Conservation (phyloP, 352 stramenopile genomes). For the Pythium vanterpoolii region DNA sequence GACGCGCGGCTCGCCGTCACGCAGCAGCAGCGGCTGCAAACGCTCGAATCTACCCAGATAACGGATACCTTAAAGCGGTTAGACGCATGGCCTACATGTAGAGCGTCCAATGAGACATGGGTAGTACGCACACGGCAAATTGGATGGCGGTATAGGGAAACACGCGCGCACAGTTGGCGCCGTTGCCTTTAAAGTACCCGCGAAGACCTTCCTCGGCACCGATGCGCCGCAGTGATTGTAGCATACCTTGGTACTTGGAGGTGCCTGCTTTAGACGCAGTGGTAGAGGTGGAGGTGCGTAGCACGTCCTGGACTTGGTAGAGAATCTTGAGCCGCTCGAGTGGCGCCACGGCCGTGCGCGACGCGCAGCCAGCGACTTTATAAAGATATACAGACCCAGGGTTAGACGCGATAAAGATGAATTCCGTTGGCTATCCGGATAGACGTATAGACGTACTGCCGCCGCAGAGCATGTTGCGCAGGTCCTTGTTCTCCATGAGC, state of each 20-base stretch:
- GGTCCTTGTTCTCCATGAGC: conserved; percentile 40
- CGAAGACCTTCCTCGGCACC: conserved; percentile 51
- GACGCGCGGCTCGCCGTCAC: conserved; percentile 35
- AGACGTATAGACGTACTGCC: conserved; percentile 61
- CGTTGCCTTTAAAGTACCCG: conserved; percentile 78
- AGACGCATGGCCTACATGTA: neutral
- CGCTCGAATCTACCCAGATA: conserved; percentile 41
- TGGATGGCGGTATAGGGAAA: conserved; percentile 80
- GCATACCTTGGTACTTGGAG: conserved; percentile 55
- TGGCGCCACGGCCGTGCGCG: conserved; percentile 63
- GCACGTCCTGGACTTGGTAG: conserved; percentile 72
- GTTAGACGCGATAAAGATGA: neutral
- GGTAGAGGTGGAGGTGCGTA: neutral
- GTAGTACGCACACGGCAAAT: conserved; percentile 44
- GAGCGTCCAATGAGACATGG: no score
- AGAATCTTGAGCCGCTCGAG: conserved; percentile 82
- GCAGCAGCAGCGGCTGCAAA: conserved; percentile 47
- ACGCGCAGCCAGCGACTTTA: conserved; percentile 65
- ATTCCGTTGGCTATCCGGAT: neutral
- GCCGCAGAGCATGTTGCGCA: conserved; percentile 70
- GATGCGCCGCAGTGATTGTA: conserved; percentile 60
- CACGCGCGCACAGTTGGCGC: conserved; percentile 74
- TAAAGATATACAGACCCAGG: neutral
- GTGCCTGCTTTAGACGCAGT: neutral
- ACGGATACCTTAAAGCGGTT: neutral